A percentile compares a stretch with the other conserved stretches of the same genome.
phyloP scores from a whole-genome alignment of 352 stramenopile genomes.

The Phytophthora podocarpi region DNA sequence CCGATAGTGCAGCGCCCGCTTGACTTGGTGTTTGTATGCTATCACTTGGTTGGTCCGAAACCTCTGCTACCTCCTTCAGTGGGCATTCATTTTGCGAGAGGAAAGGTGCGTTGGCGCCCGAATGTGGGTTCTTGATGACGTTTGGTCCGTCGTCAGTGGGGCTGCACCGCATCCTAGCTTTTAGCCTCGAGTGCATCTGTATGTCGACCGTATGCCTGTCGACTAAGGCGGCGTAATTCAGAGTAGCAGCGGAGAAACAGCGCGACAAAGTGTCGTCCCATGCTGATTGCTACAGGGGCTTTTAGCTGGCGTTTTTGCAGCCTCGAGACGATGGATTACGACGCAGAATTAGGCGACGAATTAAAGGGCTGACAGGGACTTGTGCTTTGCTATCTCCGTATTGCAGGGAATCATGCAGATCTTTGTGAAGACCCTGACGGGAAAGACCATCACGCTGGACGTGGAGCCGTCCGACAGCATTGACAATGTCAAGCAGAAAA shows the following conservation, averaged over 20 bases:
- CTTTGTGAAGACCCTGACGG: slow-evolving; percentile 98
- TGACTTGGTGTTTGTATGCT: slow-evolving; percentile 31
- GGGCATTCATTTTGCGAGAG: slow-evolving; percentile 57
- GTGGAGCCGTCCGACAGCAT: too few relatives aligned
- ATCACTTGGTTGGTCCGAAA: slow-evolving; percentile 42
- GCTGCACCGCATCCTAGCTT: neutral
- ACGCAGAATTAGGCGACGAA: slow-evolving; percentile 4
- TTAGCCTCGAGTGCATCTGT: neutral
- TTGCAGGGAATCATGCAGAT: slow-evolving; percentile 91
- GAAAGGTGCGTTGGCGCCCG: slow-evolving; percentile 45
- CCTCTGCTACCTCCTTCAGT: slow-evolving; percentile 22
- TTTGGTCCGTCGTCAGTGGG: slow-evolving; percentile 2
- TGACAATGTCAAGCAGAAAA: too few relatives aligned
- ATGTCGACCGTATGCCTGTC: neutral
- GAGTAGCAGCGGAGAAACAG: slow-evolving; percentile 10
- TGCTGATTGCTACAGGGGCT: neutral
- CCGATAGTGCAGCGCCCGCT: slow-evolving; percentile 27
- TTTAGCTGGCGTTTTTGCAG: neutral
- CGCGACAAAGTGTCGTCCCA: neutral
- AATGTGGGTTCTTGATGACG: neutral
- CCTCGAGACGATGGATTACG: slow-evolving; percentile 3
- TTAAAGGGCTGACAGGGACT: slow-evolving; percentile 20
- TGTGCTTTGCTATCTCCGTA: neutral
- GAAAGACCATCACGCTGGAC: slow-evolving; percentile 97
- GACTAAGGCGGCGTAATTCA: neutral